Evolutionary conservation across 2,329 filamentous ascomycete species (phyloP).

Genomic region (Ophiostoma quercus): DNA sequence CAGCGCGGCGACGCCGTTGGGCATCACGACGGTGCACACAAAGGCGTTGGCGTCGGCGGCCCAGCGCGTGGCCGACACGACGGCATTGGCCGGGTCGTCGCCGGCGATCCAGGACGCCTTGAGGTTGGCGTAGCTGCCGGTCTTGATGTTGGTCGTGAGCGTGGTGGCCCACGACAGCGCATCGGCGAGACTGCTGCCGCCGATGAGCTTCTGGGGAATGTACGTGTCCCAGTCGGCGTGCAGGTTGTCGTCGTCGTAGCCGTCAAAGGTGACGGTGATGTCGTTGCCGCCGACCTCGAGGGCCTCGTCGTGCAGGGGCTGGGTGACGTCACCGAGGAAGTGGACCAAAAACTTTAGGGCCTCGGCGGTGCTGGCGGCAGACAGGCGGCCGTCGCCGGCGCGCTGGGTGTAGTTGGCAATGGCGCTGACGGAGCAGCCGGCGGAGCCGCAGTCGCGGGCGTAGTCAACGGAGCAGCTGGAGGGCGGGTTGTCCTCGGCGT

Average conservation of each 20-base stretch:
- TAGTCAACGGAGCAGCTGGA: constrained; percentile 35
- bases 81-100: constrained; percentile 33
- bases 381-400: constrained; percentile 43
- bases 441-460: constrained; percentile 41
- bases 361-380: constrained; percentile 46
- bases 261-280: constrained; percentile 51
- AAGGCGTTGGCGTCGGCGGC: constrained; percentile 40
- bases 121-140: constrained; percentile 36
- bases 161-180: constrained; percentile 39
- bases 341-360: constrained; percentile 60
- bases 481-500: constrained; percentile 33
- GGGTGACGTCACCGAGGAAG: constrained; percentile 53
- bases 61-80: constrained; percentile 37
- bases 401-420: constrained; percentile 48
- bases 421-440: constrained; percentile 44
- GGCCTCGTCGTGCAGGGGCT: constrained; percentile 51
- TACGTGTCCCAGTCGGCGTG: constrained; percentile 58
- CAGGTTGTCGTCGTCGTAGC: constrained; percentile 46
- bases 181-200: constrained; percentile 35
- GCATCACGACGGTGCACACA: constrained; percentile 42
- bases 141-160: constrained; percentile 37
- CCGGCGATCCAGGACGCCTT: constrained; percentile 37
- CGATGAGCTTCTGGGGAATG: constrained; percentile 46
- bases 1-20: constrained; percentile 37
- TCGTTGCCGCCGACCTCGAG: constrained; percentile 51